These are phyloP conservation scores for Candida schatavii DNA, from an alignment of 805 yeast species.

Conservation along the genomic window DNA sequence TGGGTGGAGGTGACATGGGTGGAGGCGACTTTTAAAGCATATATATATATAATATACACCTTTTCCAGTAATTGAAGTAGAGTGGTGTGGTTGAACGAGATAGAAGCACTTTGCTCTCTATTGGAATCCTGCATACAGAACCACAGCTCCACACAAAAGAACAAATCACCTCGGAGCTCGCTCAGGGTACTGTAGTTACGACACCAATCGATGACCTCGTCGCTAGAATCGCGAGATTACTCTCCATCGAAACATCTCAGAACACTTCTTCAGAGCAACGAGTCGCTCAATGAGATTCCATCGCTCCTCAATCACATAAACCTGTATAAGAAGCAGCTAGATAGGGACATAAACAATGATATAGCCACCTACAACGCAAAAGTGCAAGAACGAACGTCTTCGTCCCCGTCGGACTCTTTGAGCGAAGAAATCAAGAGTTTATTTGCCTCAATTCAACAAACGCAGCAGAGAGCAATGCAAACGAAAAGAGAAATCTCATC, in stretches of 20 bases:
- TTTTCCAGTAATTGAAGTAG: too few species aligned
- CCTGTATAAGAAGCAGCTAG: constrained; percentile 49
- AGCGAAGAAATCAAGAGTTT: constrained; percentile 37
- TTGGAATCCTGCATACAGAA: too few species aligned
- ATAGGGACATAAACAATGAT: constrained; percentile 39
- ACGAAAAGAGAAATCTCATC: constrained; percentile 62
- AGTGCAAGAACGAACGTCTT: constrained; percentile 9
- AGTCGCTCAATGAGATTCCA: constrained; percentile 50
- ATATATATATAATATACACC: too few species aligned
- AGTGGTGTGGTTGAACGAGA: too few species aligned
- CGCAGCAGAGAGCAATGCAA: constrained; percentile 45
- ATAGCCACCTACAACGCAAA: constrained; percentile 29
- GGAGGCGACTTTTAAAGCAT: background rate
- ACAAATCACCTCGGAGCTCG: too few species aligned
- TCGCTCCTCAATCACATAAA: constrained; percentile 48
- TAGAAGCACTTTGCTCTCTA: too few species aligned
- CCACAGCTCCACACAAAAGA: too few species aligned
- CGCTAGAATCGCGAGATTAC: constrained; percentile 36
- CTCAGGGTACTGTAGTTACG: too few species aligned
- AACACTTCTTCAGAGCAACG: constrained; percentile 49
- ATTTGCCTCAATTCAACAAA: constrained; percentile 43
- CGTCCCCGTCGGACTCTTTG: constrained; percentile 16
- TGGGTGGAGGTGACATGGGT: constrained; percentile 24
- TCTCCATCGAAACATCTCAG: constrained; percentile 54
- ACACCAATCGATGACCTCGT: constrained; percentile 1